Percentiles rank a stretch among this genome's conserved stretches.
phyloP scores from a whole-genome alignment of 129 eudicot species.

The Pittosporum tobira region DNA sequence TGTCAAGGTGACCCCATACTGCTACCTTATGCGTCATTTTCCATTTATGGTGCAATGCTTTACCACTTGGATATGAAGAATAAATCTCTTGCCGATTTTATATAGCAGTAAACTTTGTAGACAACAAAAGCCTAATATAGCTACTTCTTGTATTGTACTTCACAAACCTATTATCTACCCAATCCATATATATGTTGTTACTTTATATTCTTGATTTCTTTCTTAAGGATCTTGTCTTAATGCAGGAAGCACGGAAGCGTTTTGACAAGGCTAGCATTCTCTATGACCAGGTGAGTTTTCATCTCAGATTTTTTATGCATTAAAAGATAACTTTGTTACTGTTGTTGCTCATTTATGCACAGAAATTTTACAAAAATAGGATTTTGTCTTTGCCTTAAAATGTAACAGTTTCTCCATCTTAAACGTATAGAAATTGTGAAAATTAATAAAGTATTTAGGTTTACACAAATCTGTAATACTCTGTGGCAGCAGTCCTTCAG shows the following conservation, averaged over 20 bases:
- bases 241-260: slow-evolving; percentile 95
- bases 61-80: no score
- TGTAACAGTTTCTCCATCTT: no score
- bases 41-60: no score
- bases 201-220: background rate
- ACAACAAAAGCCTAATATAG: no score
- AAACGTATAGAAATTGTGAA: background rate
- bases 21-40: slow-evolving; percentile 7
- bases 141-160: no score
- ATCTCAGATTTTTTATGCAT: background rate
- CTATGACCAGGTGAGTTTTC: slow-evolving; percentile 88
- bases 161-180: background rate
- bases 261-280: slow-evolving; percentile 94
- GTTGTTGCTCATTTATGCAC: background rate
- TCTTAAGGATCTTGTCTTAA: slow-evolving; percentile 12
- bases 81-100: no score
- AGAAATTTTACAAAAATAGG: no score
- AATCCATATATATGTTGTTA: slow-evolving; percentile 10
- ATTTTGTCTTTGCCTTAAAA: no score
- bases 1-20: slow-evolving; percentile 64
- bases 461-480: no score
- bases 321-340: background rate
- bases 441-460: background rate
- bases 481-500: no score
- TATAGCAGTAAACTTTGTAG: no score